Evolutionary conservation across 768 basidiomycete genomes (phyloP), one percentile per base, ranked within the genome.

Genomic region (Trametes cubensis): DNA sequence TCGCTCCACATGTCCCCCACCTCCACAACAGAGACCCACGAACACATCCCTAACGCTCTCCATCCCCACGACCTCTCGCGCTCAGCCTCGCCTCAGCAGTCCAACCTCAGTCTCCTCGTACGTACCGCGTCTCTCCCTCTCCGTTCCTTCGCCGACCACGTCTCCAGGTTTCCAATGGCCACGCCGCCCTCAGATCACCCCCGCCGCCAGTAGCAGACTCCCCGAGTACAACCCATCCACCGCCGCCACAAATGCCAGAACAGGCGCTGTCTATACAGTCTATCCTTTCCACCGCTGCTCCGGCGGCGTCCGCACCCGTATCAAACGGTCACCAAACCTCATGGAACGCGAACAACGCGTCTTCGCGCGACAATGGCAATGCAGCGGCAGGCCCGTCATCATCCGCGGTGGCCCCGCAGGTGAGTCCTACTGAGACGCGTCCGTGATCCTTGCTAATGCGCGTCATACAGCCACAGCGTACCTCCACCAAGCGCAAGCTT

Each of bases 401-500:
- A 17, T 25, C 26, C 2, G 26, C 5, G 25, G 20, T n/a, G n/a
- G n/a, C 54, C 10, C 58, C 57, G 7, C 64, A 65, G 64, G 67
- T 68, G 13, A 39, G 66, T 55, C 14, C 23, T 7, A 0, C 6
- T 11, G 20, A 4, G 17, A 44, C 58, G 48, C 53, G 45, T 56
- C 47, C 23, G 30, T 20, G 23, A 10, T 42, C 26, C n/a, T 49
- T 26, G 51, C 66, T 68, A 70, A 51, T 55, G 67, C 63, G 65
- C 26, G 25, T 53, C 30, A 64, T 67, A 63, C 70, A 76, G 58
- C 70, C 67, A 64, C 70, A 76, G 58, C 71, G 70, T 54, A 78
- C 85, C 40, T 79, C 81, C 38, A 79, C 80, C 44, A 93, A 93
- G 75, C 90, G 91, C 65, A 92, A 92, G 73, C 78, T 90, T 21